Evolutionary conservation across 1,139 yeast species (phyloP).

Genomic region (Wickerhamiella pararugosa): DNA sequence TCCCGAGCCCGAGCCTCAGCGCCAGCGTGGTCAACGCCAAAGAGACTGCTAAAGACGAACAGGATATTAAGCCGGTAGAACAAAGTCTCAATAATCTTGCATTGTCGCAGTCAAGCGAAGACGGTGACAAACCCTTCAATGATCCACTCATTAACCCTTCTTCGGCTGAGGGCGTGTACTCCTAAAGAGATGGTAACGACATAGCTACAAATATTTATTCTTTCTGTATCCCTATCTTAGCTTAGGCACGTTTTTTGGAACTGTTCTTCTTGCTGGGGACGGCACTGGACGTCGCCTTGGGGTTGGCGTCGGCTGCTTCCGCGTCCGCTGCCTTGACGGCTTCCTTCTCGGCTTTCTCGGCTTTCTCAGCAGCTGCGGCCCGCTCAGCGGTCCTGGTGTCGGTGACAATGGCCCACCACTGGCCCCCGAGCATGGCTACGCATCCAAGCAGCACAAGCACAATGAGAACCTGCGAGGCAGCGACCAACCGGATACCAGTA

Average conservation of each 20-base stretch:
- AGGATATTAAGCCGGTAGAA: too few relatives aligned
- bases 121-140: too few relatives aligned
- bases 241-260: too few relatives aligned
- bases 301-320: not conserved
- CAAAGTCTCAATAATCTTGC: too few relatives aligned
- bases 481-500: constrained; percentile 83
- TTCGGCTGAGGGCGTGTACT: too few relatives aligned
- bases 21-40: constrained; percentile 9
- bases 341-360: constrained; percentile 2
- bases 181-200: too few relatives aligned
- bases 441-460: constrained; percentile 63
- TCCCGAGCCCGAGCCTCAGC: constrained; percentile 7
- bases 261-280: too few relatives aligned
- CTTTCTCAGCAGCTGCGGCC: constrained; percentile 6
- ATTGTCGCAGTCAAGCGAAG: too few relatives aligned
- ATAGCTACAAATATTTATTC: too few relatives aligned
- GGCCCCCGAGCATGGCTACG: constrained; percentile 68
- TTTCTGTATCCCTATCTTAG: too few relatives aligned
- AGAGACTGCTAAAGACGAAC: too few relatives aligned
- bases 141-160: too few relatives aligned
- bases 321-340: constrained; percentile 1
- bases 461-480: constrained; percentile 73
- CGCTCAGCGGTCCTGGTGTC: constrained; percentile 3
- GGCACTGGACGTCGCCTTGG: constrained; percentile 1
- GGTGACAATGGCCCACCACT: constrained; percentile 52